These are phyloP conservation scores for Glycyrrhiza uralensis DNA, from an alignment of 306 rosid genomes.

Conservation along the genomic window DNA sequence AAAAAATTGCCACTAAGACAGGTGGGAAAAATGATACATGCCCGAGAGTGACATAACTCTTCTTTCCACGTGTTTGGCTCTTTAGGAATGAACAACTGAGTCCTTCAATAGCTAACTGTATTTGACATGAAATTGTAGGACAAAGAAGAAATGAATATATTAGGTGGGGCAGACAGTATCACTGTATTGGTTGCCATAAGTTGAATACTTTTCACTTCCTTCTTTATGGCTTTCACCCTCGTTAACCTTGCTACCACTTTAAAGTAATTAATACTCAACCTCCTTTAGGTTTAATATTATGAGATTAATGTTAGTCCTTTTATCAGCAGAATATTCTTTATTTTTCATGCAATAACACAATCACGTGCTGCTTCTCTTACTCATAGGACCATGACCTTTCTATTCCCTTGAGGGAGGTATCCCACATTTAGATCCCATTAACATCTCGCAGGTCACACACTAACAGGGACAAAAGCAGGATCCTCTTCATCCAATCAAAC, in stretches of 20 bases:
- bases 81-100: not conserved
- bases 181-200: not conserved
- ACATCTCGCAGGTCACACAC: constrained; percentile 62
- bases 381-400: constrained; percentile 14
- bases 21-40: not conserved
- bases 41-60: not conserved
- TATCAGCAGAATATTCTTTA: not conserved
- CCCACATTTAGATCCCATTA: constrained; percentile 62
- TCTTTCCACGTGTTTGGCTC: not conserved
- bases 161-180: not conserved
- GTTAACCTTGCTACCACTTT: not conserved
- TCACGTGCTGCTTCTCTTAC: not conserved
- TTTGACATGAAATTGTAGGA: not conserved
- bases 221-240: not conserved
- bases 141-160: not conserved
- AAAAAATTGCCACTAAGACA: not conserved
- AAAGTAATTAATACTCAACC: not conserved
- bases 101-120: not conserved
- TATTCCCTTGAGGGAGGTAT: constrained; percentile 42
- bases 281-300: not conserved
- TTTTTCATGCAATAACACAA: constrained; percentile 1
- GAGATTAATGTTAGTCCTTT: not conserved
- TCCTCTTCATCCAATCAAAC: constrained; percentile 10
- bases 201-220: not conserved
- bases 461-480: constrained; percentile 65